Percentiles rank a stretch among this genome's conserved stretches.
Conservation (phyloP, 2,329 filamentous ascomycete genomes). For the Diaporthe ampelina region DNA sequence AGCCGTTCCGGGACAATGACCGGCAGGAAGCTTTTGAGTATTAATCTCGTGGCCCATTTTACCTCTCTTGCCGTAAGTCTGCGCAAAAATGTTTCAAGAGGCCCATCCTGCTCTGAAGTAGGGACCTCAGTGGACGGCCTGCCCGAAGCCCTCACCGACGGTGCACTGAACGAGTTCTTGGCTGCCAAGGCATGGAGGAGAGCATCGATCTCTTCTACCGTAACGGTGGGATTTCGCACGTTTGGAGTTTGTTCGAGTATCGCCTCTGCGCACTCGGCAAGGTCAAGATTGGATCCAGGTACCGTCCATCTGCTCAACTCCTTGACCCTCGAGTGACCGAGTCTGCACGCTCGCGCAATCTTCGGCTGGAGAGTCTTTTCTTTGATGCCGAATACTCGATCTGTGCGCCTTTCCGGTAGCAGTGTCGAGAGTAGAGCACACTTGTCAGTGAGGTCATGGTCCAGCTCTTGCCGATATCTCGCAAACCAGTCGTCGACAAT, state of each 20-base stretch:
- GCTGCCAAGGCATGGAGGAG: conserved; percentile 77
- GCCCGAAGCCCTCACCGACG: conserved; percentile 63
- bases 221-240: conserved; percentile 57
- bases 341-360: conserved; percentile 75
- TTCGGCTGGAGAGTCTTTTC: conserved; percentile 72
- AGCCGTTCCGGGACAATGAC: conserved; percentile 70
- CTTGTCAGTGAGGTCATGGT: conserved; percentile 68
- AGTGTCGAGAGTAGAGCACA: conserved; percentile 81
- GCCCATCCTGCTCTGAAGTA: conserved; percentile 53
- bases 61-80: conserved; percentile 76
- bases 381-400: conserved; percentile 83
- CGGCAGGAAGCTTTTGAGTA: conserved; percentile 82
- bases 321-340: conserved; percentile 72
- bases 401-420: conserved; percentile 80
- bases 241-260: conserved; percentile 72
- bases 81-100: conserved; percentile 70
- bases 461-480: conserved; percentile 70
- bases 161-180: conserved; percentile 78
- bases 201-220: conserved; percentile 79
- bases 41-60: conserved; percentile 88
- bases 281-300: conserved; percentile 71
- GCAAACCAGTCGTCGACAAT: conserved; percentile 77
- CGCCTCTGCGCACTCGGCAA: conserved; percentile 79
- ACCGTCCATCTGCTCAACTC: conserved; percentile 75
- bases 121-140: conserved; percentile 36